Evolutionary conservation across 2,329 filamentous ascomycete genomes (phyloP), one percentile per base, ranked within the genome.

Genomic region (Diplocarpon mali): DNA sequence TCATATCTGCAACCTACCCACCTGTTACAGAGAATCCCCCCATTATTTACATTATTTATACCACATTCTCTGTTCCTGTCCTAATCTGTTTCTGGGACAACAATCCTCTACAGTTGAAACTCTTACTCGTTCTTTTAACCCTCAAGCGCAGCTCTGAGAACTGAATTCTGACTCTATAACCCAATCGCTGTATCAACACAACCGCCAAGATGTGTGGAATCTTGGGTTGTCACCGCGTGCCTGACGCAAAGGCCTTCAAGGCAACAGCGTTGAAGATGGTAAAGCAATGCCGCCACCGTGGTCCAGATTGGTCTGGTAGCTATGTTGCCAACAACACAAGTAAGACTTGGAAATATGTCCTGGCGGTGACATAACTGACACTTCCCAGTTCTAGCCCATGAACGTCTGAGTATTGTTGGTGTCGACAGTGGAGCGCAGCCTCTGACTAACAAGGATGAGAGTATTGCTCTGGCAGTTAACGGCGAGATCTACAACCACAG

Each of bases 401-500:
- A 98, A 69, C 85, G 92, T 69, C 73, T 98, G 65, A 92, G 86
- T 65, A 96, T 98, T 65, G 92, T 98, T 63, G 92, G 92, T 65
- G 53, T 64, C 90, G 90, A 96, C 65, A 90, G 85, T 60, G 92
- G 92, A 64, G 90, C 92, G 42, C 92, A 98, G 69, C 92, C 92
- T 53, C 75, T 98, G 55, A 83, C 90, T 72, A 96, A 88, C 72
- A 80, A 87, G 56, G 90, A 96, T 65, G 83, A 80, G 54, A 83
- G 75, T 59, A 82, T 98, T 60, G 81, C 90, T 53, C 79, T 98
- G 50, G 90, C 92, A 54, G 92, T 96, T 78, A 98, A 98, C 68
- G 92, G 92, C 68, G 92, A 98, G 67, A 98, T 98, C 65, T 98
- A 98, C 76, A 98, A 98, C 80, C 92, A 98, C 71, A 85, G 90